Conservation (phyloP, 192 early-diverging fungal species). For the Rhizoclosmatium sp. region DNA sequence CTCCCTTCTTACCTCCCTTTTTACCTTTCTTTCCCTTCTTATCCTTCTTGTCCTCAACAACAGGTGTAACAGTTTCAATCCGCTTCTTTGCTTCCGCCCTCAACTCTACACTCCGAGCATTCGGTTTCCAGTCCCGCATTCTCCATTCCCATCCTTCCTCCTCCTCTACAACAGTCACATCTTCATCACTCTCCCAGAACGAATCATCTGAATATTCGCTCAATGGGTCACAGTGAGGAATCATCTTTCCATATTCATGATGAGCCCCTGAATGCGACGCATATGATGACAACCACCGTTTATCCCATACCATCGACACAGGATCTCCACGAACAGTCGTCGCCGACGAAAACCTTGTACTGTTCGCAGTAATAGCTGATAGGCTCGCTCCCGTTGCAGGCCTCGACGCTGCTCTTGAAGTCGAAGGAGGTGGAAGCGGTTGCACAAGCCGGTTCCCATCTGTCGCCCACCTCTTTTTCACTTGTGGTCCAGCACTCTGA, state of each 20-base stretch:
- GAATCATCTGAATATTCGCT: neutral
- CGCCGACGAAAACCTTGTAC: neutral
- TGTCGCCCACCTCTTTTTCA: too few relatives aligned
- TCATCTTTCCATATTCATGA: neutral
- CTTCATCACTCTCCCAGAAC: neutral
- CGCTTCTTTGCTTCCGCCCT: conserved; percentile 5
- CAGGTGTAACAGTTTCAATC: conserved; percentile 6
- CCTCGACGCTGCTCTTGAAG: neutral
- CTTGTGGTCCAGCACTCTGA: too few relatives aligned
- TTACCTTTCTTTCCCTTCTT: conserved; percentile 7
- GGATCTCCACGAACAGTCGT: neutral
- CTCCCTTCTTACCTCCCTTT: neutral
- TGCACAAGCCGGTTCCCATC: too few relatives aligned
- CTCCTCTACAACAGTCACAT: neutral
- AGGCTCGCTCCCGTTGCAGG: neutral
- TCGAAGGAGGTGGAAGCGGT: neutral
- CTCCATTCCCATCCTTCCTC: conserved; percentile 23
- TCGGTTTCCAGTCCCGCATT: neutral
- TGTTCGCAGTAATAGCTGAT: neutral
- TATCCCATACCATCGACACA: neutral
- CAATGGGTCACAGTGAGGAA: neutral
- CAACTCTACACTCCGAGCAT: neutral
- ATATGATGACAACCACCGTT: neutral
- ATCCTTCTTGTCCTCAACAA: neutral
- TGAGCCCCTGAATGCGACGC: neutral